Evolutionary conservation across 331 rosid species (phyloP), one percentile per base, ranked within the genome.

Genomic region (Spiraea crenata): DNA sequence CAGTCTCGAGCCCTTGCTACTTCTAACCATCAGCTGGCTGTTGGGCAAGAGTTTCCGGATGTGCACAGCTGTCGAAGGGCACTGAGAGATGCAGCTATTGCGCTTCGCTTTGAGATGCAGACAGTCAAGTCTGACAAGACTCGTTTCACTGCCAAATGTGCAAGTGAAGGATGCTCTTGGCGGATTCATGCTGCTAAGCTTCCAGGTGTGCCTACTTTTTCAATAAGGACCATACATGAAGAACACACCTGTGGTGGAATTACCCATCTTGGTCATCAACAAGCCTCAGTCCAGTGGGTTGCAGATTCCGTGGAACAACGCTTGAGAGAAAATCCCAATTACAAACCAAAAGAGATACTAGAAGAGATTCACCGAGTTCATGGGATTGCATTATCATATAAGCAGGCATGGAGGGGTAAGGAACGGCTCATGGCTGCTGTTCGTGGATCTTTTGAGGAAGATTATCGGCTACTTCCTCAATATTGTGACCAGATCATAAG

Each of bases 391-490:
- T 82, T 86, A 52, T 77, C 91, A 3, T 86, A 86, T 65, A 86
- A 84, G 63, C 91, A 86, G 70, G 91, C 89, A 34, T 86, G 88
- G 88, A 81, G 91, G 79, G 91, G 91, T 37, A 84, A 82, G 79
- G 89, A 85, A 52, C 78, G 86, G 20, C 76, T 79, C 63, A 77
- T 85, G 85, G 86, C 89, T 61, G 72, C 85, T 61, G 77, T 86
- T 44, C 73, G 83, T 66, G 88, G 87, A 11, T 84, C 91, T 13
- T 86, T 84, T 52, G 91, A 86, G 71, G 81, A 82, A 79, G 91
- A 74, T 58, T 86, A 69, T 68, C 85, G 77, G 37, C 74, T 82
- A 10, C 84, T 86, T 54, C 91, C 89, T 4, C 85, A 77, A 69
- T 86, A 86, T 65, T 86, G 89, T 77, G 87, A 77, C 38, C 91